Percentiles rank a stretch among this genome's conserved stretches.
phyloP scores from a whole-genome alignment of 2,329 filamentous ascomycete species.

The Arthrinium phaeospermum region DNA sequence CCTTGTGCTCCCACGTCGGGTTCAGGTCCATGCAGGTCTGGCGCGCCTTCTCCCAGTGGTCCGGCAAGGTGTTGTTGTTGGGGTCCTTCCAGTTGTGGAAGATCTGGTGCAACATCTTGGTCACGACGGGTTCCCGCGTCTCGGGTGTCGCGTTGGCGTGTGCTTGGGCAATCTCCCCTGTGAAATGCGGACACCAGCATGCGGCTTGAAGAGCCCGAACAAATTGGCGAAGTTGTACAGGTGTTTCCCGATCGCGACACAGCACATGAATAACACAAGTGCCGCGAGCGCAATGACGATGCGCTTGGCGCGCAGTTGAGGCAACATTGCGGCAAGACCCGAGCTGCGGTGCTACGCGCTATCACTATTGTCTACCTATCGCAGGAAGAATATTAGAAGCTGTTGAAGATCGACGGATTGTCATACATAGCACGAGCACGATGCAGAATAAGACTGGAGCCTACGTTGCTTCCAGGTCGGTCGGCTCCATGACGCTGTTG shows the following conservation, averaged over 20 bases:
- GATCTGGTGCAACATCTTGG: slow-evolving; percentile 40
- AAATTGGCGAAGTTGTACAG: slow-evolving; percentile 15
- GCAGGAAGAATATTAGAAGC: not conserved
- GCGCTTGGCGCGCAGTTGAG: slow-evolving; percentile 11
- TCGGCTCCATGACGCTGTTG: not conserved
- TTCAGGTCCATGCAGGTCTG: slow-evolving; percentile 33
- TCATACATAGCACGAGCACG: not conserved
- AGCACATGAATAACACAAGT: not conserved
- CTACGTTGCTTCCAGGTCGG: not conserved
- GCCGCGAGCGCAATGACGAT: not conserved
- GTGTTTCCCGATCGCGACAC: not conserved
- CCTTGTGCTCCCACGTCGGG: slow-evolving; percentile 36
- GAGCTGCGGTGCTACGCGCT: not conserved
- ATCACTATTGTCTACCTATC: not conserved
- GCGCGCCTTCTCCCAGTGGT: slow-evolving; percentile 32
- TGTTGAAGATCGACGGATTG: not conserved
- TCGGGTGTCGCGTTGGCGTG: slow-evolving; percentile 19
- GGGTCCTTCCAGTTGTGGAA: slow-evolving; percentile 36
- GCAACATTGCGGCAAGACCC: not conserved
- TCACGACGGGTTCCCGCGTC: slow-evolving; percentile 28
- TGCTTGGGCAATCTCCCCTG: slow-evolving; percentile 23
- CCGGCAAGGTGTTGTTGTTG: slow-evolving; percentile 30
- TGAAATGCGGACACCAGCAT: slow-evolving; percentile 23
- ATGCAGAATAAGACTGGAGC: not conserved
- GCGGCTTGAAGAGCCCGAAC: slow-evolving; percentile 24